Evolutionary conservation across 2,329 filamentous ascomycete species (phyloP), one percentile per base, ranked within the genome.

Genomic region (Colletotrichum acutatum): DNA sequence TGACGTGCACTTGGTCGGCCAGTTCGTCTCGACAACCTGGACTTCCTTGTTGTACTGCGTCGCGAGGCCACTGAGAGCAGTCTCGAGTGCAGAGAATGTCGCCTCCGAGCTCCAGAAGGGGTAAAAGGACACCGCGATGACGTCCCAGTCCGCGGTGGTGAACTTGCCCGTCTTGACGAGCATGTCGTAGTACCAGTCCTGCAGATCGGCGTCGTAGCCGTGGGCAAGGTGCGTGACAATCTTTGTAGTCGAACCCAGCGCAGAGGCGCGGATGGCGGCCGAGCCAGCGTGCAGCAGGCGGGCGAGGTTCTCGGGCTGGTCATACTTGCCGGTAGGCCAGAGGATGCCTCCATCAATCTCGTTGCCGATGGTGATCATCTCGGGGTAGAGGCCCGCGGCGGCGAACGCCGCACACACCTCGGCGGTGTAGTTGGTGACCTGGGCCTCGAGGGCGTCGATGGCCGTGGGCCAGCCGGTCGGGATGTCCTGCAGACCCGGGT

Each of bases 341-440:
- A 64, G 61, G 26, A 64, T 52, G 30, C 61, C 61, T 28, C 61
- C 26, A 11, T 42, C 49, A 32, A 64, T 64, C 46, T 64, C 61
- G 26, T 64, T 64, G 28, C 61, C 61, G 61, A 64, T 52, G 19
- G 61, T 64, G n/a, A 64, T 64, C 9, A 53, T 64, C 16, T 64
- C 61, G 9, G 61, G 61, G 30, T 64, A 64, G 9, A 64, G 34
- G 7, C 46, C 61, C 16, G 61, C 61, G 12, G 61, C 61, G 11
- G 61, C 61, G 34, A 64, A 64, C 6, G 46, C 53, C 24, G 32
- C 61, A 19, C 61, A 53, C 7, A 53, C n/a, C 12, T 53, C 61
- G 14, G 28, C 16, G 16, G 61, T 64, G 61, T 64, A 64, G 32
- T 54, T 19, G 61, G 52, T 53, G 8, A 64, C 22, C 28, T 30